These are phyloP conservation scores for Vigna angularis DNA, from an alignment of 306 rosid genomes.

Conservation along the genomic window DNA sequence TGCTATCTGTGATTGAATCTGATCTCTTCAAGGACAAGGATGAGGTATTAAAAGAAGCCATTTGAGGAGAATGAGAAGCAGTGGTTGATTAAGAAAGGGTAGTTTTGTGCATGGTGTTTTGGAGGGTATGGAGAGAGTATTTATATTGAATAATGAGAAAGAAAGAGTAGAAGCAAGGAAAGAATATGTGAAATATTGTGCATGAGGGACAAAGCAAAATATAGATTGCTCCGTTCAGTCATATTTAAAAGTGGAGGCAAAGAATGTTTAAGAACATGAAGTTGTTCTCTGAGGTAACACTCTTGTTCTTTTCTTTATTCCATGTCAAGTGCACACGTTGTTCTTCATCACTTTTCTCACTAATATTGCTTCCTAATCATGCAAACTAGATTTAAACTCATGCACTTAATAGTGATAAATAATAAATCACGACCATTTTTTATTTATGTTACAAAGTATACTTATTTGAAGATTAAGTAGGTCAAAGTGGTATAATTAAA, in stretches of 20 bases:
- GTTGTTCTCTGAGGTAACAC: constrained; percentile 28
- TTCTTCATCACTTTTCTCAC: background rate
- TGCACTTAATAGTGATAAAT: too few relatives aligned
- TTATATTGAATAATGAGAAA: constrained; percentile 49
- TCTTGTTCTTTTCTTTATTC: constrained; percentile 66
- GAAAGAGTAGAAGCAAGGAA: constrained; percentile 62
- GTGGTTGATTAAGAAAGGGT: constrained; percentile 22
- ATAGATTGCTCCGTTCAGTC: constrained; percentile 30
- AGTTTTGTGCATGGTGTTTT: constrained; percentile 25
- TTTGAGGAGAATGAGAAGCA: constrained; percentile 36
- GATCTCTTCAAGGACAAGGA: constrained; percentile 56
- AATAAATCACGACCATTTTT: too few relatives aligned
- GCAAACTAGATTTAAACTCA: background rate
- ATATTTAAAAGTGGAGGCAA: constrained; percentile 50
- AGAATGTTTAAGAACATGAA: constrained; percentile 55
- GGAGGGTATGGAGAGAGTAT: constrained; percentile 38
- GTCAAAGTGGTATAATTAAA: too few relatives aligned
- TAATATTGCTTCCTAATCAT: background rate
- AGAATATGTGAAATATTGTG: constrained; percentile 57
- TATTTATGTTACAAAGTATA: too few relatives aligned
- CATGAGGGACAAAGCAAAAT: constrained; percentile 42
- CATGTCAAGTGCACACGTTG: constrained; percentile 38
- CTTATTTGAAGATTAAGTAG: too few relatives aligned
- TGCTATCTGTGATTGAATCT: constrained; percentile 71
- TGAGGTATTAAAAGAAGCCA: constrained; percentile 61